Evolutionary conservation across 2,329 filamentous ascomycete genomes (phyloP), one percentile per base, ranked within the genome.

Genomic region (Metarhizium humberi): DNA sequence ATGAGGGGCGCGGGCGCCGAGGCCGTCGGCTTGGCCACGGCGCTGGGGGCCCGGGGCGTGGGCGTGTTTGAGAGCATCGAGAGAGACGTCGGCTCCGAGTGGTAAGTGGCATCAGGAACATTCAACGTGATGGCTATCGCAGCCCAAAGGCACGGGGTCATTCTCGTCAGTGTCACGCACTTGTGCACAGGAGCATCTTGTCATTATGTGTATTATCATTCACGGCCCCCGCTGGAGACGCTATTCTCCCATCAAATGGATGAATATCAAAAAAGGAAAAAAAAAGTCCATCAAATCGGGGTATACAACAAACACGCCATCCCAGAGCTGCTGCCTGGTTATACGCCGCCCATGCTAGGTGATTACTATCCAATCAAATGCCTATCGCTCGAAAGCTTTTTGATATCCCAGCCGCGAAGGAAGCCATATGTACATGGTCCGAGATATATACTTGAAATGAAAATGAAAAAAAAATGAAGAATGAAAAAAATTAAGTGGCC

Each of bases 21-120:
- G 25, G 82, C 80, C 0, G 86, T 90, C 0, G 88, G 79, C 0
- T 77, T 90, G 48, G 88, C 82, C 0, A 91, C 86, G 2, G 87
- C 81, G 4, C 66, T 91, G 50, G 87, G 87, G 2, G 72, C 79
- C 52, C 78, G 80, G 59, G 87, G 87, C 0, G 66, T 86, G 0
- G 63, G 55, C 0, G 75, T 90, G 0, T 90, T 91, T 70, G 73
- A 72, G 52, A 78, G 78, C 58, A 87, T 90, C 8, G 63, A 64
- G 20, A 57, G 40, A 4, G 62, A 65, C 18, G 51, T 67, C 6
- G 46, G 55, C 0, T 61, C 60, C 1, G 50, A 42, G 18, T 67
- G 62, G 64, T 62, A 57, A 30, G 0, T 29, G 10, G 32, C 7
- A 4, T 34, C 25, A 25, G 3, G 25, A 25, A 25, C 25, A 25